Conservation (phyloP, 2,329 filamentous ascomycete genomes). For the Polychaeton citri region DNA sequence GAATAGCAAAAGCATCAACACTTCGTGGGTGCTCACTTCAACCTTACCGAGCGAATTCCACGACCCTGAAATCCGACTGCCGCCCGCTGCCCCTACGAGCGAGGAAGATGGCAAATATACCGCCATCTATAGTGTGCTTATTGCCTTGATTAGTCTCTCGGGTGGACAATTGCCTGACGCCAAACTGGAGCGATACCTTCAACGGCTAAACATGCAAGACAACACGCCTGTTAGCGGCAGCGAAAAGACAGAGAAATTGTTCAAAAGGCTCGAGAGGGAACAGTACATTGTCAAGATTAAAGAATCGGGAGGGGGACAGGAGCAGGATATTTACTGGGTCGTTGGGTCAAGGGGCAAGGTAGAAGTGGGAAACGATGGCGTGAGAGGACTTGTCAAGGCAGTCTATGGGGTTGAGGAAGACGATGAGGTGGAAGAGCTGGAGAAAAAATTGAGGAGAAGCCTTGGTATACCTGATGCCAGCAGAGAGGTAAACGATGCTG, state of each 20-base stretch:
- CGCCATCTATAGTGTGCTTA: constrained; percentile 66
- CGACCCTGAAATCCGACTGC: constrained; percentile 49
- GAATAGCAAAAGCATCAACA: constrained; percentile 3
- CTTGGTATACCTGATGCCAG: constrained; percentile 13
- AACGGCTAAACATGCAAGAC: constrained; percentile 59
- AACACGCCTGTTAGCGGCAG: constrained; percentile 43
- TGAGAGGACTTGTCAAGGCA: constrained; percentile 52
- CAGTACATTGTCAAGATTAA: constrained; percentile 67
- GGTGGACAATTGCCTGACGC: constrained; percentile 62
- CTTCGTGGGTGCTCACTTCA: constrained; percentile 62
- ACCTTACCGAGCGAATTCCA: constrained; percentile 57
- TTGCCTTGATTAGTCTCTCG: constrained; percentile 60
- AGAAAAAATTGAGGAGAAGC: constrained; percentile 20
- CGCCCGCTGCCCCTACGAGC: constrained; percentile 51
- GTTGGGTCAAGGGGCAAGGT: constrained; percentile 75
- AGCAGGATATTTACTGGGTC: constrained; percentile 67
- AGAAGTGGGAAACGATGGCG: constrained; percentile 67
- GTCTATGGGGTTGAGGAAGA: constrained; percentile 34
- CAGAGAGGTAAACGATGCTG: background rate
- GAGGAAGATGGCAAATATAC: constrained; percentile 66
- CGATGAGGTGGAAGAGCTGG: constrained; percentile 19
- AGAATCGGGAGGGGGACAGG: constrained; percentile 53
- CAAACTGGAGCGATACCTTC: constrained; percentile 64
- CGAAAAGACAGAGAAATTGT: constrained; percentile 54
- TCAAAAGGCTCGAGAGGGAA: constrained; percentile 65